A percentile compares a stretch with the other conserved stretches of the same genome.
Conservation (phyloP, 2,329 filamentous ascomycete genomes). For the Fusarium humuli region DNA sequence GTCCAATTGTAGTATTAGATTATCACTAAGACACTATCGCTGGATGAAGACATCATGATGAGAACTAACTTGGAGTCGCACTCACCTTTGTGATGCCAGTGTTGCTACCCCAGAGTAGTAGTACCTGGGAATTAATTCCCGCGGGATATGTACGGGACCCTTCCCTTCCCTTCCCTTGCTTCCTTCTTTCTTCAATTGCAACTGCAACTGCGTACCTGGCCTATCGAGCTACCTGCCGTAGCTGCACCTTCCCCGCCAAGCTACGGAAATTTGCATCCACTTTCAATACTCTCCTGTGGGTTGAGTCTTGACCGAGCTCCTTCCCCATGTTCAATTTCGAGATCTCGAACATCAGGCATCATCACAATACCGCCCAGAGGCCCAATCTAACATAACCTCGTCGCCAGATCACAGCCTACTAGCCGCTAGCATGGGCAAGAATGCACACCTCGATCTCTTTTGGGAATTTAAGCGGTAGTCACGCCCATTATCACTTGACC, state of each 20-base stretch:
- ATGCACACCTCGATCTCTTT: slow-evolving; percentile 14
- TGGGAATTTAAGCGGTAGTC: slow-evolving; percentile 13
- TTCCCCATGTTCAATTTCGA: slow-evolving; percentile 21
- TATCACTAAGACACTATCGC: not conserved
- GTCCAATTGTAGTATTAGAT: not conserved
- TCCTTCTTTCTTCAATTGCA: not conserved
- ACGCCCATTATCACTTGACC: slow-evolving; percentile 30
- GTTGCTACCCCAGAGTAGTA: not conserved
- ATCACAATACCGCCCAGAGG: slow-evolving; percentile 26
- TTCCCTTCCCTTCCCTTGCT: not conserved
- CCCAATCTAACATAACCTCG: slow-evolving; percentile 10
- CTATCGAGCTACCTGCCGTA: slow-evolving; percentile 9
- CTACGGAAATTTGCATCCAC: slow-evolving; percentile 31
- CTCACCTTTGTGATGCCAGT: not conserved
- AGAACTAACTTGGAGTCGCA: not conserved
- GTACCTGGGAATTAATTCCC: not conserved
- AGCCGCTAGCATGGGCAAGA: slow-evolving; percentile 8
- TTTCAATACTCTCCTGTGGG: slow-evolving; percentile 11
- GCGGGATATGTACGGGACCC: not conserved
- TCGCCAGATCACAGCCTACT: slow-evolving; percentile 6
- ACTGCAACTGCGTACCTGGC: slow-evolving; percentile 8
- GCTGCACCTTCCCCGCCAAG: slow-evolving; percentile 37
- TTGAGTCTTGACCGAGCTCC: slow-evolving; percentile 15
- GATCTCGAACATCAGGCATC: slow-evolving; percentile 27
- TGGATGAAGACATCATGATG: not conserved